These are phyloP conservation scores for Myxozyma udenii DNA, from an alignment of 805 yeast species.

Conservation along the genomic window DNA sequence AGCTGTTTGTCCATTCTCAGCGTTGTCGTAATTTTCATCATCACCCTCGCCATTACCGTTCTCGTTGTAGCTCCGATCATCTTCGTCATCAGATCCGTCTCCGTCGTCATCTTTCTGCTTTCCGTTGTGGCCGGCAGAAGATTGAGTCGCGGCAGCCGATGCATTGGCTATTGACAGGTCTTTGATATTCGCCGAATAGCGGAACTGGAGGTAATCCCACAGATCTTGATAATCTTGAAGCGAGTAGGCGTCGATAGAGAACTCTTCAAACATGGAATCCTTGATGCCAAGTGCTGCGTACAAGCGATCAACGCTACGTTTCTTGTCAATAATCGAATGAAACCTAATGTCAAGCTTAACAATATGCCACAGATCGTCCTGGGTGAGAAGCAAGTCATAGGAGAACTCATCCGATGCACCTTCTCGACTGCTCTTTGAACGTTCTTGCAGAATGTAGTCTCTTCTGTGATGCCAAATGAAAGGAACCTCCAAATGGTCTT, in stretches of 20 bases:
- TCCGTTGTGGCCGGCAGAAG: not conserved
- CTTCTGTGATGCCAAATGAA: constrained; percentile 94
- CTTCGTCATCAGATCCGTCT: constrained; percentile 33
- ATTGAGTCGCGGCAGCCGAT: not conserved
- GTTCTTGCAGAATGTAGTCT: constrained; percentile 65
- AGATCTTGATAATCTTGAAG: constrained; percentile 84
- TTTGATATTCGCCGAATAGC: constrained; percentile 58
- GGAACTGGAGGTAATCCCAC: constrained; percentile 75
- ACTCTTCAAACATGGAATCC: constrained; percentile 58
- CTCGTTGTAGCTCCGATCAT: not conserved
- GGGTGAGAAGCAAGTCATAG: constrained; percentile 42
- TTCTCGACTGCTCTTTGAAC: constrained; percentile 40
- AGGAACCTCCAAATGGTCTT: constrained; percentile 85
- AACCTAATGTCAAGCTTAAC: constrained; percentile 82
- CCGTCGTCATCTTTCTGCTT: not conserved
- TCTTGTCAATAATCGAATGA: constrained; percentile 77
- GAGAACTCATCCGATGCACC: constrained; percentile 18
- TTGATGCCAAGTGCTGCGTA: constrained; percentile 52
- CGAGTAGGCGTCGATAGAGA: constrained; percentile 53
- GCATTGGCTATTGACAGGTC: constrained; percentile 35
- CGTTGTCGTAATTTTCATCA: constrained; percentile 32
- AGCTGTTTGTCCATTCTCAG: not conserved
- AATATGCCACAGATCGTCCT: constrained; percentile 90
- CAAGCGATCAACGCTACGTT: constrained; percentile 57
- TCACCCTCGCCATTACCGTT: not conserved